These are phyloP conservation scores for Nakazawaea ernobii DNA, from an alignment of 805 yeast species.

Conservation along the genomic window DNA sequence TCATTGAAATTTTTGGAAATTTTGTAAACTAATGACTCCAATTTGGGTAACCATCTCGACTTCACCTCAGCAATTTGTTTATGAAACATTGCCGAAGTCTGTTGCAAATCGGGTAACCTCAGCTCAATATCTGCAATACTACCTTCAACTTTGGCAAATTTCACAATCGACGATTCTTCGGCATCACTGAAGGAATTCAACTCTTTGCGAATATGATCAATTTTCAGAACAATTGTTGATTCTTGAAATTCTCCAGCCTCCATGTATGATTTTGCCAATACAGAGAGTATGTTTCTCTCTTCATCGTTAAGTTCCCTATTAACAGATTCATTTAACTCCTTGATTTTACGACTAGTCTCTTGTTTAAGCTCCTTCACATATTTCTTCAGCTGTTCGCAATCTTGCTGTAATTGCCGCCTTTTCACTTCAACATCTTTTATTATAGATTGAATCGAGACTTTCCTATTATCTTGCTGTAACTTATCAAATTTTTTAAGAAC, in stretches of 20 bases:
- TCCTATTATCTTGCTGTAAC: slow-evolving; percentile 36
- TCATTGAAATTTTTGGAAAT: slow-evolving; percentile 63
- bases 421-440: slow-evolving; percentile 23
- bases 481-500: slow-evolving; percentile 20
- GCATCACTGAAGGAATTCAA: slow-evolving; percentile 21
- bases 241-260: slow-evolving; percentile 30
- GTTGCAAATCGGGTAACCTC: slow-evolving; percentile 31
- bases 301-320: slow-evolving; percentile 31
- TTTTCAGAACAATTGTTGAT: slow-evolving; percentile 28
- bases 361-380: slow-evolving; percentile 15
- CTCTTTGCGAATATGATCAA: slow-evolving; percentile 37
- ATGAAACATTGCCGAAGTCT: slow-evolving; percentile 24
- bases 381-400: slow-evolving; percentile 12
- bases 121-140: slow-evolving; percentile 31
- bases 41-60: slow-evolving; percentile 54
- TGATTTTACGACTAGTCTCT: slow-evolving; percentile 15
- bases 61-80: slow-evolving; percentile 32
- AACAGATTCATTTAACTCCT: slow-evolving; percentile 27
- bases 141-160: slow-evolving; percentile 31
- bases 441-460: slow-evolving; percentile 23
- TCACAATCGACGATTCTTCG: slow-evolving; percentile 21
- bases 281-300: slow-evolving; percentile 34
- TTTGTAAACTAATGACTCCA: slow-evolving; percentile 43
- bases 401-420: slow-evolving; percentile 19
- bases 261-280: slow-evolving; percentile 27